Base-by-base conservation (phyloP, 257 asterid genomes). In the Thymus mandschuricus region DNA sequence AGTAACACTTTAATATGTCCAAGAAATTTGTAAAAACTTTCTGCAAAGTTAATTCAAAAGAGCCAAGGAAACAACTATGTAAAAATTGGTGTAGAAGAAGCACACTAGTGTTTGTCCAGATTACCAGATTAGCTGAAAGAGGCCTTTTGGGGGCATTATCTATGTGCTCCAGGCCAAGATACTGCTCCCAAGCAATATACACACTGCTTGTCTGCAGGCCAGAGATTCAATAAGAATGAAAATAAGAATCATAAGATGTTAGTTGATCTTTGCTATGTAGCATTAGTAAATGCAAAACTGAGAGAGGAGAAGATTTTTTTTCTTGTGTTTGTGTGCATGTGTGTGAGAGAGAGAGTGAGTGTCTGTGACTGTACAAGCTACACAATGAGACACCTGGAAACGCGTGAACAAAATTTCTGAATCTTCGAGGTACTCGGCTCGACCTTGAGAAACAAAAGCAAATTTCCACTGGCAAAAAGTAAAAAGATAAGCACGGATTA, bases 101-200 rank as follows among this genome's bases (percentile, higher is more conserved):
- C 64, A 31, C 38, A 60, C 30, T 7, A 65, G 78, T 49, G 70
- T 64, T 34, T 55, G 46, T 60, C 52, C 9, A 65, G 50, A 51
- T 8, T 80, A 82, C 89, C 89, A 84, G 87, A 76, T 72, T 79
- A 52, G 82, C 78, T 35, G 80, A 66, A 64, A 75, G 79, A 54
- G 86, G 62, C 66, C 82, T 80, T 72, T 82, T 86, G 45, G 88
- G 83, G 66, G 84, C 58, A 71, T 70, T 70, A 52, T 81, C 87
- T 38, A 77, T 48, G 75, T 86, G 92, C 78, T 86, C 87, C 79
- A 86, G 70, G 62, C 92, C 92, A 59, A 86, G 87, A 79, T 84
- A 84, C 80, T 81, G 89, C 78, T 84, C 92, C 87, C 85, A 79
- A 69, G 81, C 82, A 74, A 74, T 76, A 69, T 58, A 66, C 63